Evolutionary conservation across 768 basidiomycete genomes (phyloP).

Genomic region (Mycena epipterygia): DNA sequence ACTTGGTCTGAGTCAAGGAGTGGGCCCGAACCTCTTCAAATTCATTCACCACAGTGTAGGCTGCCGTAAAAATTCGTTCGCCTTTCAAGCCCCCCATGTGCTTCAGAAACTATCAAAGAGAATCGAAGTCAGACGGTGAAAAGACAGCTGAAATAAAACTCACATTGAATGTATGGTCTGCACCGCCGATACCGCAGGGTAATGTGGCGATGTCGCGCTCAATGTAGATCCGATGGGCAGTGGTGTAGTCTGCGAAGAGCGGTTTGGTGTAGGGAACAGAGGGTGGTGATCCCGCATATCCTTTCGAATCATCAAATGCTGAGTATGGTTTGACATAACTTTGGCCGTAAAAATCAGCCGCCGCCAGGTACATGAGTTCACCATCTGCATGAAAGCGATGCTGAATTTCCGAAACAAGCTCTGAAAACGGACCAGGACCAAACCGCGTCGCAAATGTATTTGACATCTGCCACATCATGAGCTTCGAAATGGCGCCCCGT

Average conservation of each 20-base stretch:
- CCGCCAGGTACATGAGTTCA: neutral
- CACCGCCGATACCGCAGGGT: neutral
- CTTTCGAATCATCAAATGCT: neutral
- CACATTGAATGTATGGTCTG: neutral
- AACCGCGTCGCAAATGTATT: neutral
- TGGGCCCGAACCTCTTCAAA: neutral
- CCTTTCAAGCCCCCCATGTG: neutral
- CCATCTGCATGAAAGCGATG: neutral
- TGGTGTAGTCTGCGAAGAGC: neutral
- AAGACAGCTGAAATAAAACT: neutral
- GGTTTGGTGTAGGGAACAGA: neutral
- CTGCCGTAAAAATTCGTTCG: neutral
- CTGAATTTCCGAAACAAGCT: neutral
- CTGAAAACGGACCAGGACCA: neutral
- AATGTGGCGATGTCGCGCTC: neutral
- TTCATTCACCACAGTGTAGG: neutral
- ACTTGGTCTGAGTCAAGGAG: neutral
- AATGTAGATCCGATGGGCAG: neutral
- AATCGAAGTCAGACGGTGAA: neutral
- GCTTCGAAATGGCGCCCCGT: neutral
- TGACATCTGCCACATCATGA: neutral
- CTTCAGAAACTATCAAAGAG: neutral
- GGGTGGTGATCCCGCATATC: neutral
- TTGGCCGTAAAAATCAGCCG: neutral
- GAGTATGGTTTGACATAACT: neutral